Conservation (phyloP, 2,329 filamentous ascomycete genomes). For the Phaeomoniella chlamydospora region DNA sequence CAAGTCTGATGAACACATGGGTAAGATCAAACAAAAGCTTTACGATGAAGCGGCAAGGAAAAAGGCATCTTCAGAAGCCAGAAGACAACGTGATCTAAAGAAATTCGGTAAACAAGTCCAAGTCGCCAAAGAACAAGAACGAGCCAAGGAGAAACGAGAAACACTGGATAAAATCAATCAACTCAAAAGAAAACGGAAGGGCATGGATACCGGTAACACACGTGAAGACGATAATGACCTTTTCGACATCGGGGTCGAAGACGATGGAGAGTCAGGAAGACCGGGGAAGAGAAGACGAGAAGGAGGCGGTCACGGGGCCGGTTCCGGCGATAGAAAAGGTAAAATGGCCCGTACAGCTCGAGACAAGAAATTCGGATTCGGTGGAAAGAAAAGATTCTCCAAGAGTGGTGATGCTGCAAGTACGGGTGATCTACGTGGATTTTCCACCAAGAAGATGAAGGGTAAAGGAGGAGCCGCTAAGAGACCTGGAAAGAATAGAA, state of each 20-base stretch:
- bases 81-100: conserved; percentile 87
- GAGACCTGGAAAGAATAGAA: conserved; percentile 36
- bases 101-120: conserved; percentile 99
- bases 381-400: conserved; percentile 80
- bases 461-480: conserved; percentile 24
- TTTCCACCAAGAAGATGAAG: conserved; percentile 81
- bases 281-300: conserved; percentile 22
- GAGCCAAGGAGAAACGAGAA: conserved; percentile 80
- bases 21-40: conserved; percentile 84
- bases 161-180: conserved; percentile 91
- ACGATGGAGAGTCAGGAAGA: conserved; percentile 30
- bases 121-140: conserved; percentile 87
- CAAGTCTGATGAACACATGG: conserved; percentile 97
- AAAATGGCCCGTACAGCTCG: conserved; percentile 73
- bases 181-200: conserved; percentile 88
- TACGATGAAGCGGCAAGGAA: conserved; percentile 83
- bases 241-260: conserved; percentile 80
- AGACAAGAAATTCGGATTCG: conserved; percentile 87
- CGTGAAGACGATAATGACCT: conserved; percentile 61
- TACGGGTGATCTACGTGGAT: conserved; percentile 65
- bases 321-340: conserved; percentile 11
- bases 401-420: conserved; percentile 86
- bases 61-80: conserved; percentile 82
- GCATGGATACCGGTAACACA: conserved; percentile 46
- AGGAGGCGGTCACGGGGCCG: conserved; percentile 21